Percentiles rank a stretch among this genome's conserved stretches.
phyloP scores from a whole-genome alignment of 768 basidiomycete species.

The Lactarius hatsudake region DNA sequence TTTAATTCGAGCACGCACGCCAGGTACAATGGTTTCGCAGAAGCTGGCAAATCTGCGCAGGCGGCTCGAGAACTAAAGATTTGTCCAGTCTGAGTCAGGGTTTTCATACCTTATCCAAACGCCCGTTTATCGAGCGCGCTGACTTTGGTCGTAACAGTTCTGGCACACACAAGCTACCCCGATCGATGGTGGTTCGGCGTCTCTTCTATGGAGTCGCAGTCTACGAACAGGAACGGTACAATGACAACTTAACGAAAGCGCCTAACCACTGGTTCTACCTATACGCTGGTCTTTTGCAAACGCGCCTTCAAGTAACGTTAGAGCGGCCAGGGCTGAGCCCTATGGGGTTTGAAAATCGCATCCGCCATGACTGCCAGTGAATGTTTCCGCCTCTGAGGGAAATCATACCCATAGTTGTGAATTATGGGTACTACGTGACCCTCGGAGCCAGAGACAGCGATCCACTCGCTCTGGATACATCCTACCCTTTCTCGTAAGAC shows the following conservation, averaged over 20 bases:
- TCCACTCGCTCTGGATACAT: conserved; percentile 51
- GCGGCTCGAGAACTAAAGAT: conserved; percentile 70
- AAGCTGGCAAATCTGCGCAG: conserved; percentile 62
- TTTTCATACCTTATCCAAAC: conserved; percentile 18
- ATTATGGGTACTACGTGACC: conserved; percentile 46
- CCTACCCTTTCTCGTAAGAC: conserved; percentile 67
- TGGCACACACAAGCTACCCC: conserved; percentile 16
- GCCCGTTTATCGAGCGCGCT: conserved; percentile 45
- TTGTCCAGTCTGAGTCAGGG: neutral
- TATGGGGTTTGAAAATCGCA: conserved; percentile 64
- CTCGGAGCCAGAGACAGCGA: conserved; percentile 32
- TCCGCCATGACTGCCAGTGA: conserved; percentile 50
- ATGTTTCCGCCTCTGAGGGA: neutral
- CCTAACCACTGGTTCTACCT: neutral
- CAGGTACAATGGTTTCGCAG: conserved; percentile 88
- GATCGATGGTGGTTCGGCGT: conserved; percentile 28
- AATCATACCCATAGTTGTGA: conserved; percentile 61
- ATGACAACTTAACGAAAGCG: neutral
- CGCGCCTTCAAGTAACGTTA: conserved; percentile 46
- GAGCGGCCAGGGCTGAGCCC: conserved; percentile 55
- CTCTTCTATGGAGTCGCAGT: conserved; percentile 6
- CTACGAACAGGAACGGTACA: neutral
- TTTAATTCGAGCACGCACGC: neutral
- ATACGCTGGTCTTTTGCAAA: conserved; percentile 28
- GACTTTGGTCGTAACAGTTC: conserved; percentile 37